Evolutionary conservation across 2,329 filamentous ascomycete species (phyloP), one percentile per base, ranked within the genome.

Genomic region (Colletotrichum godetiae): DNA sequence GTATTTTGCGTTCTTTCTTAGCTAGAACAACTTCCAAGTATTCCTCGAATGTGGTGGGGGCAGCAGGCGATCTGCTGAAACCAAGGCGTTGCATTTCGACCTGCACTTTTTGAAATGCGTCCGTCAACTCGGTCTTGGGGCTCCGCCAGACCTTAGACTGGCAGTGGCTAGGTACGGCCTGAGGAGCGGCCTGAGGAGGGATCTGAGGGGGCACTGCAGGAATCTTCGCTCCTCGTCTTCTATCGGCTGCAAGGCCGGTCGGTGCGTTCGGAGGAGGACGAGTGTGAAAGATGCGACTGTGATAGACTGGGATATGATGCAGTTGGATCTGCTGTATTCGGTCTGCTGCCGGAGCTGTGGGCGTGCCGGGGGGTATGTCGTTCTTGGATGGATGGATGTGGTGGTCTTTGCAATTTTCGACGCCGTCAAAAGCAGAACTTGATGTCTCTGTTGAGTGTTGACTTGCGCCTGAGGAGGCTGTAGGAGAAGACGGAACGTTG

Each of bases 81-180:
- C 80, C 77, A 63, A 83, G 81, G 60, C 82, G 79, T 24, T 77
- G 79, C 62, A 85, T 72, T 57, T 82, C 82, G n/a, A 78, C 75
- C 76, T 78, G 76, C 77, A 82, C 78, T 73, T 79, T 84, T n/a
- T 81, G 76, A 68, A 82, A 85, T 5, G 74, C 77, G 42, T 35
- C 75, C 77, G n/a, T 80, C 79, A 61, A 82, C 81, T 55, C 78
- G 24, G 79, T 80, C 52, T 79, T 78, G 11, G 78, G 72, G 74
- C 82, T 84, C n/a, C 80, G 76, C 84, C 84, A 85, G 65, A 79
- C 79, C 75, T 80, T 83, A 60, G 83, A 84, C 46, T 84, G 81
- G 15, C 42, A 49, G 19, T 49, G 42, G 8, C 42, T 49, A 19
- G 19, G 42, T 22, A 22, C 42, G 42, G 42, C 19, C 19, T 49